Evolutionary conservation across 495 filamentous ascomycete species (phyloP), one percentile per base, ranked within the genome.

Genomic region (Usnea hakonensis): DNA sequence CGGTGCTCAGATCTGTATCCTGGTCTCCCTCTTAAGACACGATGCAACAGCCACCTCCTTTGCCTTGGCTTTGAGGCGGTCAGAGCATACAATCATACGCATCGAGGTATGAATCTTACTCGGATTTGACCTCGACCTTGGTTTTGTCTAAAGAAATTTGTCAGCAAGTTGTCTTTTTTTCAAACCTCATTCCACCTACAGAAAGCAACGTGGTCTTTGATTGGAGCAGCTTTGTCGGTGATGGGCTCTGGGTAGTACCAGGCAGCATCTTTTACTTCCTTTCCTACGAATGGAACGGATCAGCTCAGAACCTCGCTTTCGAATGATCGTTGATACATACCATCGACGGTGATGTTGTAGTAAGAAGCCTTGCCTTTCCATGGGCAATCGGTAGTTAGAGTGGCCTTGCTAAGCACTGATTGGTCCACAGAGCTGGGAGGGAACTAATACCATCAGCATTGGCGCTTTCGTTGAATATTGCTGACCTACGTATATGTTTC

Each of bases 361-460:
- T 89, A 90, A 11, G 76, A 80, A 1, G 85, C 83, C 38, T 78
- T 71, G n/a, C 87, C 87, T 66, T 90, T 90, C 86, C 86, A 89
- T 2, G 78, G 75, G 69, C 87, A 90, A 54, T 74, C 62, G 0
- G 84, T 88, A 33, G 72, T 74, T 14, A 75, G 77, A 26, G 81
- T 70, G 13, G 81, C 76, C 55, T 76, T 73, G 55, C 73, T 73
- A 65, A 87, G 75, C 36, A 75, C 67, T 3, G 72, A 74, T 55
- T 74, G 70, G 62, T 81, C 75, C 43, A 83, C 74, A 23, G 74
- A 79, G 64, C 78, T 80, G 37, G 43, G 64, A 21, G 64, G 36
- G 28, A 60, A 61, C 21, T 63, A 57, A 13, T 28, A 13, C n/a
- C 46, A 35, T 58, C 55, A 46, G 55, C 41, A 57, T 23, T 30